phyloP scores from a whole-genome alignment of 495 filamentous ascomycete genomes.

The Penicillium verhagenii region DNA sequence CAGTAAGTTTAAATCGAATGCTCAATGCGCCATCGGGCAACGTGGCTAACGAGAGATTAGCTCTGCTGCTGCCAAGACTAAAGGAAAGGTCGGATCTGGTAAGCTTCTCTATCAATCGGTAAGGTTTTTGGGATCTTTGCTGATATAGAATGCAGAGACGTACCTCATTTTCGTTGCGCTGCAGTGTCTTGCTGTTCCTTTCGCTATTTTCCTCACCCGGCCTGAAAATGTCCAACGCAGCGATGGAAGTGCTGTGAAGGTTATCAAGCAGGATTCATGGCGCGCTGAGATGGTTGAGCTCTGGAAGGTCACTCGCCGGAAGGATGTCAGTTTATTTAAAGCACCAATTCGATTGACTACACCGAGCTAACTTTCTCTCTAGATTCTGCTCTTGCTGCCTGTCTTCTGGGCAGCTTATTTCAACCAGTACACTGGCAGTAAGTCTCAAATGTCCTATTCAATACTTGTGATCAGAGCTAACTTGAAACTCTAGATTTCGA shows the following conservation, averaged over 20 bases:
- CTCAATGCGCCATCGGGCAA: slow-evolving; percentile 7
- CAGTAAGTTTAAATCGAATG: slow-evolving; percentile 18
- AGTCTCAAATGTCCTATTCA: background rate
- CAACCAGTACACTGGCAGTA: slow-evolving; percentile 37
- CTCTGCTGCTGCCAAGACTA: slow-evolving; percentile 16
- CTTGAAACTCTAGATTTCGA: slow-evolving; percentile 25
- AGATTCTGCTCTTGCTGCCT: slow-evolving; percentile 34
- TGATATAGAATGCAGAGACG: slow-evolving; percentile 26
- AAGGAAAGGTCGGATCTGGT: slow-evolving; percentile 31
- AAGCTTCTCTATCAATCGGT: background rate
- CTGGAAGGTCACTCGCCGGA: slow-evolving; percentile 27
- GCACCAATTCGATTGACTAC: background rate
- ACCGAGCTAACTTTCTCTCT: background rate
- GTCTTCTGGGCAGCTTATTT: slow-evolving; percentile 43
- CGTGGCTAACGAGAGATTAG: slow-evolving; percentile 18
- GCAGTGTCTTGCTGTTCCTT: slow-evolving; percentile 53
- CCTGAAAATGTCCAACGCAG: slow-evolving; percentile 55
- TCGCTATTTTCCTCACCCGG: slow-evolving; percentile 52
- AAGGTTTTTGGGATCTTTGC: background rate
- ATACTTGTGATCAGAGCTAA: slow-evolving; percentile 2
- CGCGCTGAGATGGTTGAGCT: slow-evolving; percentile 29
- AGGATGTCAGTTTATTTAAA: slow-evolving; percentile 20
- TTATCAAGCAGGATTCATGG: slow-evolving; percentile 45
- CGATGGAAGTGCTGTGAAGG: slow-evolving; percentile 53
- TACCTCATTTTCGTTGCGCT: slow-evolving; percentile 61